These are phyloP conservation scores for Saccharomyces kudriavzevii DNA, from an alignment of 805 yeast species.

Conservation along the genomic window DNA sequence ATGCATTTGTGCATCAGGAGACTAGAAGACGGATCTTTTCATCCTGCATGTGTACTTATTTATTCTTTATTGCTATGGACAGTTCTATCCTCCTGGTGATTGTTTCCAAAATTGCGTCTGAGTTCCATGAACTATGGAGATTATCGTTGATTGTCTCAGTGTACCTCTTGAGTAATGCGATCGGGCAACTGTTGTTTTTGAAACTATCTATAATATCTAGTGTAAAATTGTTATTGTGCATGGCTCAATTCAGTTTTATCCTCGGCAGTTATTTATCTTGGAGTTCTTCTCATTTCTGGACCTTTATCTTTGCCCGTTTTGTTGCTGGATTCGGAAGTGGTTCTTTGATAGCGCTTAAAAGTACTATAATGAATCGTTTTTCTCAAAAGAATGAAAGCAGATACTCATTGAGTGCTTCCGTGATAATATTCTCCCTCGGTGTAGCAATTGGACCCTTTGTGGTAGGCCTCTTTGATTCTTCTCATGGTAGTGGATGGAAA, in stretches of 20 bases:
- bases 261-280: slow-evolving; percentile 53
- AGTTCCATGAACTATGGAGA: slow-evolving; percentile 52
- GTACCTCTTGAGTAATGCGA: slow-evolving; percentile 58
- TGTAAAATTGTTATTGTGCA: slow-evolving; percentile 42
- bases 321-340: slow-evolving; percentile 88
- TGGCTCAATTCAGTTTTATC: slow-evolving; percentile 49
- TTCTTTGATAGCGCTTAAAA: slow-evolving; percentile 43
- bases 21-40: not conserved
- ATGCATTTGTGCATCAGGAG: not conserved
- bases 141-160: slow-evolving; percentile 71
- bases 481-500: slow-evolving; percentile 50
- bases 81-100: slow-evolving; percentile 61
- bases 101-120: slow-evolving; percentile 59
- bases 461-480: not conserved
- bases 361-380: slow-evolving; percentile 13
- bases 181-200: slow-evolving; percentile 68
- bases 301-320: slow-evolving; percentile 49
- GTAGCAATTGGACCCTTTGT: not conserved
- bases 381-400: not conserved
- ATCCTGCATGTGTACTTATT: slow-evolving; percentile 6
- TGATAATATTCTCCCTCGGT: not conserved
- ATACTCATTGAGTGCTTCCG: not conserved
- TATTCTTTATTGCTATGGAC: slow-evolving; percentile 59
- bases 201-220: slow-evolving; percentile 68
- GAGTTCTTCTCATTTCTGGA: slow-evolving; percentile 37